Conservation (phyloP, 164 flowering plant genomes). For the Stephania yunnanensis region DNA sequence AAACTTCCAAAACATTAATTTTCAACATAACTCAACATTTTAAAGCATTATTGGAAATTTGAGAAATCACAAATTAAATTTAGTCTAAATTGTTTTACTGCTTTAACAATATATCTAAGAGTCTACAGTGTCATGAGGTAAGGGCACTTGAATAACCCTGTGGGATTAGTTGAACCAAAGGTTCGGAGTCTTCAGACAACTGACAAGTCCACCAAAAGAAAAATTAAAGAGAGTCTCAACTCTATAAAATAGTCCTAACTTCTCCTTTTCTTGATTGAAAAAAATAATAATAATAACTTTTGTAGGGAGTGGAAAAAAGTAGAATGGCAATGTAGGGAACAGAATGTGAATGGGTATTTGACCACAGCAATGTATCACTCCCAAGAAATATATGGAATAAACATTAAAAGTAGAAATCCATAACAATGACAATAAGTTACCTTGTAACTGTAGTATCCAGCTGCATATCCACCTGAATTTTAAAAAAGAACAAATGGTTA, state of each 20-base stretch:
- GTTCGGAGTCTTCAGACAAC: too few species aligned
- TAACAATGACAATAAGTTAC: constrained; percentile 28
- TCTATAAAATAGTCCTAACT: too few species aligned
- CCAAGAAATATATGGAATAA: neutral
- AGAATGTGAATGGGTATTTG: neutral
- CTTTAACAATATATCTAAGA: too few species aligned
- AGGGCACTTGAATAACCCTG: too few species aligned
- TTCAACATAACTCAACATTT: neutral
- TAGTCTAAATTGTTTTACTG: too few species aligned
- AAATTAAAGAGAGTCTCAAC: too few species aligned
- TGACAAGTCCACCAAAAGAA: too few species aligned
- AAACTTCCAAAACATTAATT: neutral
- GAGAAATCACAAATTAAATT: neutral
- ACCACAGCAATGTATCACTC: neutral
- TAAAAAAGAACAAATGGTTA: neutral
- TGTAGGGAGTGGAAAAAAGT: neutral
- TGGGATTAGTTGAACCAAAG: too few species aligned
- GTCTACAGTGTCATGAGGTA: too few species aligned
- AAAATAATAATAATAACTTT: neutral
- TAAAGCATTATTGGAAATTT: neutral
- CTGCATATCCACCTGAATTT: constrained; percentile 81
- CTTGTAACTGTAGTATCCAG: constrained; percentile 99
- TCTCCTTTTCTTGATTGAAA: neutral
- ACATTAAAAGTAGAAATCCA: neutral
- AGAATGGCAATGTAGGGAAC: neutral